Evolutionary conservation across 129 eudicot genomes (phyloP), one percentile per base, ranked within the genome.

Genomic region (Mikania micrantha): DNA sequence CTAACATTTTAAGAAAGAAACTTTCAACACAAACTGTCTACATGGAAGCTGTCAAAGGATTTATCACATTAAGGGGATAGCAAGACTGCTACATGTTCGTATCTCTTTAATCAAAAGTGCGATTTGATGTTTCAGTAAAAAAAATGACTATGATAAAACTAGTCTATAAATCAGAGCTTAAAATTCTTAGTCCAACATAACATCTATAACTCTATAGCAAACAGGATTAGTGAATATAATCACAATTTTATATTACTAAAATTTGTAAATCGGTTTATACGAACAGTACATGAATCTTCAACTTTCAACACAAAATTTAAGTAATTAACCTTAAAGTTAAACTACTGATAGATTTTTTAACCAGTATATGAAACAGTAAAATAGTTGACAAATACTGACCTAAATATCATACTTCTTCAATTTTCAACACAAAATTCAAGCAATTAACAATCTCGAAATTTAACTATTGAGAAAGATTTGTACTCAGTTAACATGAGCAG

Each of bases 381-480:
- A 28, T 3, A 27, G 34, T 25, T 17, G 28, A 20, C 35, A 25
- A 27, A 25, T 15, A 7, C 7, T 10, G 65, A 73, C 72, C 47
- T 64, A 52, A 54, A 12, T 35, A 49, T 62, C 64, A 41, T 11
- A 39, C 64, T 34, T n/a, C n/a, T n/a, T n/a, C n/a, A n/a, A n/a
- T n/a, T n/a, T n/a, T n/a, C n/a, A n/a, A n/a, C n/a, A n/a, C n/a
- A n/a, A n/a, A n/a, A n/a, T n/a, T n/a, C n/a, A n/a, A n/a, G n/a
- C n/a, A n/a, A n/a, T n/a, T n/a, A n/a, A n/a, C 42, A 19, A 38
- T 63, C 56, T 17, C 77, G 38, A 50, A 9, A 25, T 36, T 11
- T 4, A 10, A 47, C 19, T 42, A 58, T 57, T 69, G 28, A 54
- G 25, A 7, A 62, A 20, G 52, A 54, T 39, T 7, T 32, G 7